Evolutionary conservation across 108 stramenopile species (phyloP), one percentile per base, ranked within the genome.

Genomic region (Skeletonema menzelii): DNA sequence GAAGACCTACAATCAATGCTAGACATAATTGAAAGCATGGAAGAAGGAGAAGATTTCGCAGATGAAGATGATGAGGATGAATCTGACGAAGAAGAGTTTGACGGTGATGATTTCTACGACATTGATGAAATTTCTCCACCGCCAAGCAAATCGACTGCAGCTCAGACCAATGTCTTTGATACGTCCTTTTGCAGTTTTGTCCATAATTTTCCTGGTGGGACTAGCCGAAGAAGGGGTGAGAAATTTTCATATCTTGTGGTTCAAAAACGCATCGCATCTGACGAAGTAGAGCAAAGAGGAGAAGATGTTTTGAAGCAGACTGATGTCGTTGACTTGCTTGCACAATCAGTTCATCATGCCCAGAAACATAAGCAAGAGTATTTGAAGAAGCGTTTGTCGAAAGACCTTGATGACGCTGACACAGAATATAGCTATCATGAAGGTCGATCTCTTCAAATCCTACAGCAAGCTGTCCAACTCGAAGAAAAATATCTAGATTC

Each of bases 231-330:
- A 65, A 82, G 56, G 63, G 87, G 90, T 49, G 93, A 94, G 72
- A 94, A 91, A 63, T 91, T 94, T 65, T 87, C 89, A 1, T 94
- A 94, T 65, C 75, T 94, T 24, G 93, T 90, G 53, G 85, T 86
- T 1, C 93, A 94, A 69, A 94, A 94, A 62, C 72, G 84, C 37
- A 58, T 76, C 27, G 34, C 69, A 38, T 60, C 63, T 38, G 42
- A 38, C 59, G 27, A 60, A 20, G n/a, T 28, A 24, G 35, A 19
- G 5, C 13, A 38, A 13, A 15, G 49, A 27, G 27, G 56, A 65
- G 15, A 42, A 8, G 63, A 53, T 8, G 22, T 12, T 10, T 26
- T 64, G 27, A 38, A 58, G 5, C 56, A 66, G 28, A 40, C 58
- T 22, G 72, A 86, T 62, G 38, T 90, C n/a, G 73, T 86, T 12